phyloP scores from a whole-genome alignment of 2,329 filamentous ascomycete species.

The Penicillium occitanis region DNA sequence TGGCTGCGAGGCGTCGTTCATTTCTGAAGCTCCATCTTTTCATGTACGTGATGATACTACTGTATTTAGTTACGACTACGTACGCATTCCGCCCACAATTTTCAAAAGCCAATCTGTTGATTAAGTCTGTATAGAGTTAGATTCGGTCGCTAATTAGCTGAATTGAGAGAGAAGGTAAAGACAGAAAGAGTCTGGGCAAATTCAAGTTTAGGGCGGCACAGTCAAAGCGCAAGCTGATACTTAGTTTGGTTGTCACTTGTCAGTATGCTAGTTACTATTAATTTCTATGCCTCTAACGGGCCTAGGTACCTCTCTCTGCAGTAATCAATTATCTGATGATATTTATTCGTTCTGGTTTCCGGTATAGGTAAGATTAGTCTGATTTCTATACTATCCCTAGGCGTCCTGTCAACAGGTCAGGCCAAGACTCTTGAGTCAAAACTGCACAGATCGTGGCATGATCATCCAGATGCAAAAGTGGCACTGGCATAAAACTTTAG shows the following conservation, averaged over 20 bases:
- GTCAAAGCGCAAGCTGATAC: constrained; percentile 13
- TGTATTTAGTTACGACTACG: constrained; percentile 6
- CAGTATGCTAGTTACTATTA: not conserved
- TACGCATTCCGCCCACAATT: constrained; percentile 4
- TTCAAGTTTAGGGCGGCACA: constrained; percentile 13
- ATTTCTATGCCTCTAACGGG: not conserved
- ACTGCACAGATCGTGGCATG: not conserved
- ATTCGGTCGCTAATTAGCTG: not conserved
- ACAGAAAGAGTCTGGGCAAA: constrained; percentile 1
- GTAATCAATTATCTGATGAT: constrained; percentile 1
- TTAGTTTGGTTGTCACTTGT: not conserved
- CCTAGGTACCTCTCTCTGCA: not conserved
- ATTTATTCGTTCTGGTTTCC: not conserved
- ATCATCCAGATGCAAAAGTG: not conserved
- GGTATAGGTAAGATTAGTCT: no score
- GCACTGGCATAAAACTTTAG: not conserved
- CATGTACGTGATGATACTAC: constrained; percentile 4
- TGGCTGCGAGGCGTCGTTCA: not conserved
- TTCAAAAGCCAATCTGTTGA: constrained; percentile 2
- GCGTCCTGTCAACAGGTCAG: not conserved
- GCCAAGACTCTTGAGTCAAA: not conserved
- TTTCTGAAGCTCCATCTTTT: constrained; percentile 1
- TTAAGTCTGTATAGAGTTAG: not conserved
- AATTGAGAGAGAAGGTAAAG: not conserved
- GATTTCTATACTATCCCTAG: not conserved